Conservation (phyloP, 192 early-diverging fungal species). For the Rhizoclosmatium sp. region DNA sequence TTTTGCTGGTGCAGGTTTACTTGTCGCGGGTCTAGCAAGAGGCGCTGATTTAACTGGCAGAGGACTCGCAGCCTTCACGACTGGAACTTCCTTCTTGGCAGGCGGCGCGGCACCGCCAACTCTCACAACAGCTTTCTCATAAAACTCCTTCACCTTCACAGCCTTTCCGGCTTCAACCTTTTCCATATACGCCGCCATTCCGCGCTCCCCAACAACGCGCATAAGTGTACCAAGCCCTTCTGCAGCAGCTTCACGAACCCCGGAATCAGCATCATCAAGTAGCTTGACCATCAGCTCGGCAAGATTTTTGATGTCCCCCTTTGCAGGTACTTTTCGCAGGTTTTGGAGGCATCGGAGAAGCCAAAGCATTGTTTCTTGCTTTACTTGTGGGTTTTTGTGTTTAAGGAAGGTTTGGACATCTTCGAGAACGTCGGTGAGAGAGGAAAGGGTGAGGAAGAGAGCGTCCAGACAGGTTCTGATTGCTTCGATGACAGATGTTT, state of each 20-base stretch:
- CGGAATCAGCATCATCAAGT: constrained; percentile 84
- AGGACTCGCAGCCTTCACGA: constrained; percentile 5
- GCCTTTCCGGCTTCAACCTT: constrained; percentile 88
- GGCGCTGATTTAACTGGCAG: background rate
- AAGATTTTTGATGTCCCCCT: constrained; percentile 80
- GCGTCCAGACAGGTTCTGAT: constrained; percentile 83
- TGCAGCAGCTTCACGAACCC: constrained; percentile 82
- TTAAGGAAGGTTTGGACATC: constrained; percentile 70
- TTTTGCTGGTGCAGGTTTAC: constrained; percentile 7
- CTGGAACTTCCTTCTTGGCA: background rate
- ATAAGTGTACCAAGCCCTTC: constrained; percentile 91
- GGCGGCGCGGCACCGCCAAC: constrained; percentile 7
- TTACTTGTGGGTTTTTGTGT: constrained; percentile 96
- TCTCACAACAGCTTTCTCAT: constrained; percentile 81
- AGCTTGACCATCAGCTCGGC: constrained; percentile 78
- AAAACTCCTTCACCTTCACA: constrained; percentile 87
- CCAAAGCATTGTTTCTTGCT: constrained; percentile 78
- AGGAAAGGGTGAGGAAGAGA: constrained; percentile 72
- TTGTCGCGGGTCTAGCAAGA: background rate
- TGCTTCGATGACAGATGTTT: constrained; percentile 86
- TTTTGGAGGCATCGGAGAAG: constrained; percentile 77
- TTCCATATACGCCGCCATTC: constrained; percentile 71
- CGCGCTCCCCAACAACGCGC: constrained; percentile 84
- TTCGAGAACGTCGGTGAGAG: constrained; percentile 73
- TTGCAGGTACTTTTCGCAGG: constrained; percentile 73